Conservation (phyloP, 208 protist species). For the Acanthamoeba rhysodes region DNA sequence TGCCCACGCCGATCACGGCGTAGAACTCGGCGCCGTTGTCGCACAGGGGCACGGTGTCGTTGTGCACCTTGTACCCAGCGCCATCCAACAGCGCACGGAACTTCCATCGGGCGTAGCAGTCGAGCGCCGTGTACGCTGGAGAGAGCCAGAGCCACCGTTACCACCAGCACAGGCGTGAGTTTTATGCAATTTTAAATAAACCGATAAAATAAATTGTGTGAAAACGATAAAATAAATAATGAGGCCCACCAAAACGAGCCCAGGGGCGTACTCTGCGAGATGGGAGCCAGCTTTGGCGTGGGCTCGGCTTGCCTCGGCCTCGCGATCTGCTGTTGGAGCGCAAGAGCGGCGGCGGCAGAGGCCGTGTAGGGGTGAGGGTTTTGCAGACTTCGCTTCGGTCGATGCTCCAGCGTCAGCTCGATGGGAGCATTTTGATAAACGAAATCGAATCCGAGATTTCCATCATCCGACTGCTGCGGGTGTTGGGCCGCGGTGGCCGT, state of each 20-base stretch:
- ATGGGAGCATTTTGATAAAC: background rate
- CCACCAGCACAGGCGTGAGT: background rate
- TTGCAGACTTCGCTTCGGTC: background rate
- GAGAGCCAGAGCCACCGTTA: background rate
- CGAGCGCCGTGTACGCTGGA: slow-evolving; percentile 19
- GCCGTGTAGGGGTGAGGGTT: slow-evolving; percentile 18
- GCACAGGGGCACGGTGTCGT: slow-evolving; percentile 13
- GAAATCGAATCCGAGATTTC: background rate
- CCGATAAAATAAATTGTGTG: too few relatives aligned
- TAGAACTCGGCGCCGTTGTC: slow-evolving; percentile 62
- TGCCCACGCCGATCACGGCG: slow-evolving; percentile 18
- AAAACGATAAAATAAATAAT: background rate
- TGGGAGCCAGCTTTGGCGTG: background rate
- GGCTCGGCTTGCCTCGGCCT: background rate
- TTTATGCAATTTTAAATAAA: background rate
- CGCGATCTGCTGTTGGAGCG: background rate
- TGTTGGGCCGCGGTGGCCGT: background rate
- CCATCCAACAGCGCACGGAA: background rate
- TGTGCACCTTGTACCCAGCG: background rate
- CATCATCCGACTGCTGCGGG: background rate
- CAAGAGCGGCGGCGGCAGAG: background rate
- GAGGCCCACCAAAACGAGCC: background rate
- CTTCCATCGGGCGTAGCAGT: slow-evolving; percentile 6
- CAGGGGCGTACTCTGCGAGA: background rate
- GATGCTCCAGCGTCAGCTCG: background rate